These are phyloP conservation scores for Breviolum minutum DNA, from an alignment of 73 alveolate species.

Conservation along the genomic window DNA sequence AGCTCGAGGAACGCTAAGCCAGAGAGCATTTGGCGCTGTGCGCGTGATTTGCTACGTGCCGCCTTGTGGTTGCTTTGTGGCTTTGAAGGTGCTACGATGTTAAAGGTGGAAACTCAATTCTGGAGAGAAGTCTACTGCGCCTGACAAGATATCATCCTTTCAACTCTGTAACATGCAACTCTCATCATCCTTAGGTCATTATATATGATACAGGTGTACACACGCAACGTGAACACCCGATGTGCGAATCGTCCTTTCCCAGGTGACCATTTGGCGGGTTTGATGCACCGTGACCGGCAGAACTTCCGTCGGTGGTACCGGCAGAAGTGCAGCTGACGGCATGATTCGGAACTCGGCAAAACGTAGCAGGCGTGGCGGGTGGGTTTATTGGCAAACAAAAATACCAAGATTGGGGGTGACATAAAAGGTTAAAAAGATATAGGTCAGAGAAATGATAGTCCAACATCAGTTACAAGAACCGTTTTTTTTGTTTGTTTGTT, in stretches of 20 bases:
- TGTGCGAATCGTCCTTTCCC: too few relatives aligned
- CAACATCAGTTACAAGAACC: not conserved
- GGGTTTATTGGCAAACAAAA: too few relatives aligned
- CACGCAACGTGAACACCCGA: not conserved
- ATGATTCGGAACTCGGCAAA: too few relatives aligned
- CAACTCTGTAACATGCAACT: not conserved
- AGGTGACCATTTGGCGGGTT: constrained; percentile 22
- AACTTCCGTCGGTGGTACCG: constrained; percentile 72
- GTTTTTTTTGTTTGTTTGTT: not conserved
- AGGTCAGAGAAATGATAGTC: too few relatives aligned
- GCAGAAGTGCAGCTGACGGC: not conserved
- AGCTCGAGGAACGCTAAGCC: not conserved
- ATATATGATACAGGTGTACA: not conserved
- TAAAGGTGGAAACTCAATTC: not conserved
- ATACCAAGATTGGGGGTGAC: too few relatives aligned
- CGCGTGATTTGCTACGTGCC: constrained; percentile 64
- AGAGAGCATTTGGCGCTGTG: constrained; percentile 29
- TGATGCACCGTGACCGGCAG: constrained; percentile 27
- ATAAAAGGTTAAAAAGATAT: too few relatives aligned
- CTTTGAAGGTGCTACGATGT: constrained; percentile 44
- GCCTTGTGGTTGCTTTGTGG: constrained; percentile 22
- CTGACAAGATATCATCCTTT: too few relatives aligned
- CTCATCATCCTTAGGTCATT: not conserved
- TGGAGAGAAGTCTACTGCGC: too few relatives aligned
- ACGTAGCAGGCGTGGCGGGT: too few relatives aligned